These are phyloP conservation scores for Telopea speciosissima DNA, from an alignment of 177 flowering plant genomes.

Conservation along the genomic window DNA sequence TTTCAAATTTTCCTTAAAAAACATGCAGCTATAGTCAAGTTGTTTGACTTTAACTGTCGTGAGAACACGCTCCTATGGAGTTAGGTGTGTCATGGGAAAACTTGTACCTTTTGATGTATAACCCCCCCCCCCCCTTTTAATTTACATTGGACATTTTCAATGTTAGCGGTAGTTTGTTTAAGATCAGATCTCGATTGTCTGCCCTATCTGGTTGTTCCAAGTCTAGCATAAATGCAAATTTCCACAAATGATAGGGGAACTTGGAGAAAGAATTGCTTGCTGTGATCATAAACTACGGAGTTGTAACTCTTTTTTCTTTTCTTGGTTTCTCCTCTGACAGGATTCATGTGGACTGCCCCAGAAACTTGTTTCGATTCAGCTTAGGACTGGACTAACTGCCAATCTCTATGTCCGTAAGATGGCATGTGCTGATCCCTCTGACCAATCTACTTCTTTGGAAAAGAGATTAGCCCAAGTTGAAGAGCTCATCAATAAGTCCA, in stretches of 20 bases:
- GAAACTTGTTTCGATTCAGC: conserved; percentile 41
- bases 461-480: conserved; percentile 15
- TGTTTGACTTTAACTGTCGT: too few relatives aligned
- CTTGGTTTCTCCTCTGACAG: conserved; percentile 30
- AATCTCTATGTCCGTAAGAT: conserved; percentile 52
- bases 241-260: too few relatives aligned
- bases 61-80: not conserved
- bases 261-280: not conserved
- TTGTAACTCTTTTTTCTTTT: not conserved
- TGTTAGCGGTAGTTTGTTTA: too few relatives aligned
- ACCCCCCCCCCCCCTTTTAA: not conserved
- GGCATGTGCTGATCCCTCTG: conserved; percentile 14
- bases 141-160: too few relatives aligned
- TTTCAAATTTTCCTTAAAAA: not conserved
- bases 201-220: not conserved
- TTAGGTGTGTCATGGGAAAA: too few relatives aligned
- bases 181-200: too few relatives aligned
- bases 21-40: too few relatives aligned
- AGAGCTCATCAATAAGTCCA: conserved; percentile 3
- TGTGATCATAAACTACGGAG: not conserved
- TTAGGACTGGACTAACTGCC: conserved; percentile 28
- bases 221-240: not conserved
- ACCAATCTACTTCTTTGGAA: conserved; percentile 5
- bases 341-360: conserved; percentile 63
- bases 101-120: not conserved